Evolutionary conservation across 2,329 filamentous ascomycete species (phyloP).

Genomic region (Penicillium sp.): DNA sequence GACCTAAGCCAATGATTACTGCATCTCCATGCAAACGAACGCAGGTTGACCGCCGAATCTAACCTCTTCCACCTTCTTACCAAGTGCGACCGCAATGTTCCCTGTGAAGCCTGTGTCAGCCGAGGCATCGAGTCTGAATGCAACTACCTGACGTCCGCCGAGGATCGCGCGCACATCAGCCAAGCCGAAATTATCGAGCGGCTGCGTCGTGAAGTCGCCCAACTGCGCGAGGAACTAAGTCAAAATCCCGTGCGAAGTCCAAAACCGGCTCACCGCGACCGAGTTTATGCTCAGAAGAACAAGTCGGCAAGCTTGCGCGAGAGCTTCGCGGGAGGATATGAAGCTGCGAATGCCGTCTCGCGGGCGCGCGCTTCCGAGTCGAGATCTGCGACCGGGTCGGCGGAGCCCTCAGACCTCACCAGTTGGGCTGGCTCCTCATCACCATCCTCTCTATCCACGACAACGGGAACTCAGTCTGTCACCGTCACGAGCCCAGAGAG

Average conservation of each 20-base stretch:
- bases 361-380: neutral
- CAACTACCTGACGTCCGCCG: slow-evolving; percentile 31
- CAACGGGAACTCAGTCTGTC: slow-evolving; percentile 12
- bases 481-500: slow-evolving; percentile 19
- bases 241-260: slow-evolving; percentile 5
- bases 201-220: slow-evolving; percentile 21
- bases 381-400: neutral
- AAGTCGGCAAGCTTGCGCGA: neutral
- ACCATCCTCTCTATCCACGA: slow-evolving; percentile 13
- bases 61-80: neutral
- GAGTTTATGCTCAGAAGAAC: neutral
- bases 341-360: neutral
- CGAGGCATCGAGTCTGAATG: slow-evolving; percentile 26
- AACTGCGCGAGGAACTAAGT: slow-evolving; percentile 14
- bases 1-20: no score
- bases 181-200: slow-evolving; percentile 40
- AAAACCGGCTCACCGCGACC: neutral
- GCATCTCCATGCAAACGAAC: neutral
- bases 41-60: neutral
- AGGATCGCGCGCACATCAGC: slow-evolving; percentile 60
- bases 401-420: slow-evolving; percentile 4
- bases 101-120: slow-evolving; percentile 23
- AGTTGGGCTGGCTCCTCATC: slow-evolving; percentile 17
- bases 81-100: slow-evolving; percentile 26
- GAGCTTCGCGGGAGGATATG: neutral